Base-by-base conservation (phyloP, 225 moss, liverwort and hornwort species). In the Bryoerythrophyllum caledonicum region DNA sequence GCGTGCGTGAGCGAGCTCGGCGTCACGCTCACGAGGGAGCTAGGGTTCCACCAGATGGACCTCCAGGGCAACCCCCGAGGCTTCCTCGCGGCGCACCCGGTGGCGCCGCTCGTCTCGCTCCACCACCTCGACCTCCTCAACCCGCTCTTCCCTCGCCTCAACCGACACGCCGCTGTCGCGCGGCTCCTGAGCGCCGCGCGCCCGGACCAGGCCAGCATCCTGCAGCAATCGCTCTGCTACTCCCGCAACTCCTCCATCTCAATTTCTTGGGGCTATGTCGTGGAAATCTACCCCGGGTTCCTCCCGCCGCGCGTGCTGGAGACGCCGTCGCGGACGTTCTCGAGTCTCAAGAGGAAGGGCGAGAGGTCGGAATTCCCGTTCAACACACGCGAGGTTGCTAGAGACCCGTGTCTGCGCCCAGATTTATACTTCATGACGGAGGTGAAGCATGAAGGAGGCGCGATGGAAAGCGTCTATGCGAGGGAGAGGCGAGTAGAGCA, bases 11-110 rank as follows among this genome's bases (percentile, higher is more conserved):
- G 72, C 7, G 85, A 85, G 49, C 81, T 85, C 7, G 85, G 85
- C 4, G 35, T 85, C 21, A 13, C 84, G 2, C 81, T 85, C 63
- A 81, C 81, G 2, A 71, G 59, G 21, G 85, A 85, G 13, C 21
- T 49, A 4, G 85, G 85, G 41, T 85, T 85, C 20, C 85, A 85
- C 58, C 85, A 85, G 79, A 70, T 88, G 78, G 88, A 88, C 38
- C 70, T 88, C 8, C 43, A 41, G 0, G 88, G 85, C 17, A 54
- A 79, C 1, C 37, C 63, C 9, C 61, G 72, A 48, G 88, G 88
- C 38, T 1, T 88, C 1, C 70, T 88, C 0, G 85, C 85, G 10
- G 78, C 88, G 0, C 88, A 88, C 53, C 85, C 88, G 0, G 63
- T 73, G 32, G 15, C 73, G 2, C 81, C 83, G 0, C 34, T 88